Percentiles rank a stretch among this genome's conserved stretches.
phyloP scores from a whole-genome alignment of 352 stramenopile species.

The Globisporangium paddicum region DNA sequence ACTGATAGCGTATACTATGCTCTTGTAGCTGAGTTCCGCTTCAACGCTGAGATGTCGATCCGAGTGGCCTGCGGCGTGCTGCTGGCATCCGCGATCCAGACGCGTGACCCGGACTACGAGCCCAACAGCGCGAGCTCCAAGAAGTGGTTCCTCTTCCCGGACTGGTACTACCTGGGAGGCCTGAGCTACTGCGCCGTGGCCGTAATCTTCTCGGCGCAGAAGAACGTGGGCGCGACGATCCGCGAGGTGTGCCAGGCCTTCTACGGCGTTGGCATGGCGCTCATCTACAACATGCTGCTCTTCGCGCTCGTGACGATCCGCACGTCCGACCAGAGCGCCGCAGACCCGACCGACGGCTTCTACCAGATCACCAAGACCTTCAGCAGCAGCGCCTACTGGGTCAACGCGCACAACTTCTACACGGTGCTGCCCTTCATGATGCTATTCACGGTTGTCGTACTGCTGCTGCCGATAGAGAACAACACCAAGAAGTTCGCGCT shows the following conservation, averaged over 20 bases:
- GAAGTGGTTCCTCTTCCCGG: slow-evolving; percentile 68
- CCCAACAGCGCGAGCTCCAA: slow-evolving; percentile 37
- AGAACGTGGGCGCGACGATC: slow-evolving; percentile 66
- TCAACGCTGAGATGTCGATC: slow-evolving; percentile 65
- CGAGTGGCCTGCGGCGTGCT: slow-evolving; percentile 64
- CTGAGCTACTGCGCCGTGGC: slow-evolving; percentile 74
- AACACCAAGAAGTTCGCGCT: slow-evolving; percentile 87
- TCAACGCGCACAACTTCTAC: slow-evolving; percentile 77
- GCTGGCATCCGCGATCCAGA: slow-evolving; percentile 68
- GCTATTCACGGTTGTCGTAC: slow-evolving; percentile 57
- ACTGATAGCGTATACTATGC: not conserved
- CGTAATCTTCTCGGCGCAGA: slow-evolving; percentile 71
- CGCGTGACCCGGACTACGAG: slow-evolving; percentile 41
- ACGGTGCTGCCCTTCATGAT: slow-evolving; percentile 68
- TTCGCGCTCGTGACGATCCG: slow-evolving; percentile 43
- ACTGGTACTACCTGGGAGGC: slow-evolving; percentile 63
- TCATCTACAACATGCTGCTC: slow-evolving; percentile 76
- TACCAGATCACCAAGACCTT: slow-evolving; percentile 61
- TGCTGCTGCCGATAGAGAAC: slow-evolving; percentile 63
- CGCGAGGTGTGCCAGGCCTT: slow-evolving; percentile 70
- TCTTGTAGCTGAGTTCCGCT: slow-evolving; percentile 49
- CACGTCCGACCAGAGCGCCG: slow-evolving; percentile 26
- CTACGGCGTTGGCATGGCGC: slow-evolving; percentile 69
- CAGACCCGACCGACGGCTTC: slow-evolving; percentile 41
- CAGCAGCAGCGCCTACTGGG: slow-evolving; percentile 50